These are phyloP conservation scores for Blakeslea trispora DNA, from an alignment of 371 early-diverging fungal genomes.

Conservation along the genomic window DNA sequence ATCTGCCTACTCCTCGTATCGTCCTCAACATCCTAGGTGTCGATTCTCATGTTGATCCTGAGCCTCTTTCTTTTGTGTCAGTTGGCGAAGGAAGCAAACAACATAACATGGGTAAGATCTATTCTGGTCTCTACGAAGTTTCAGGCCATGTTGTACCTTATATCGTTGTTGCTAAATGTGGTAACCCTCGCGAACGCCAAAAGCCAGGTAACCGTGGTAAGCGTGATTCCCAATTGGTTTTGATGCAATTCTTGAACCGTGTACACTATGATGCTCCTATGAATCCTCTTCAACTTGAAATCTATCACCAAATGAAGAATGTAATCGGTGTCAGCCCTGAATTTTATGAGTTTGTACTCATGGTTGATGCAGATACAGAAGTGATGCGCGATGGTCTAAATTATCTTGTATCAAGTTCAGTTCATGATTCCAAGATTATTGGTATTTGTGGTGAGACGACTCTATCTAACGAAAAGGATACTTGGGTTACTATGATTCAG, in stretches of 20 bases:
- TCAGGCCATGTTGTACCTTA: constrained; percentile 75
- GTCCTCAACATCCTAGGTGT: constrained; percentile 75
- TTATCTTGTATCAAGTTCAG: constrained; percentile 81
- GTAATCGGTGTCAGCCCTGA: constrained; percentile 87
- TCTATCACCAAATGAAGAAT: constrained; percentile 91
- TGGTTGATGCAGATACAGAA: constrained; percentile 97
- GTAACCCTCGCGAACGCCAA: constrained; percentile 75
- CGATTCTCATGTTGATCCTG: constrained; percentile 45
- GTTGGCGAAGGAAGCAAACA: constrained; percentile 85
- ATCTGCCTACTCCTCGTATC: constrained; percentile 73
- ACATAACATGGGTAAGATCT: constrained; percentile 89
- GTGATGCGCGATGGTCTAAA: constrained; percentile 87
- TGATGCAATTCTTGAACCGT: constrained; percentile 98
- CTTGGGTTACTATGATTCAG: constrained; percentile 99
- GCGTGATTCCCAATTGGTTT: constrained; percentile 97
- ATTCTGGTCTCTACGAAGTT: constrained; percentile 88
- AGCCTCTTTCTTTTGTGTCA: constrained; percentile 78
- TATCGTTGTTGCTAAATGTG: constrained; percentile 92
- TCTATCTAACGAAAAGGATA: constrained; percentile 85
- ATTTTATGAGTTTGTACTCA: constrained; percentile 88
- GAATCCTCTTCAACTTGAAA: constrained; percentile 90
- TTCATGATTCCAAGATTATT: constrained; percentile 85
- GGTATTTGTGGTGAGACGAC: constrained; percentile 95
- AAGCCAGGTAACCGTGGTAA: constrained; percentile 98
- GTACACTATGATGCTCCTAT: constrained; percentile 93